Evolutionary conservation across 768 basidiomycete genomes (phyloP).

Genomic region (Trichaptum fuscoviolaceum): DNA sequence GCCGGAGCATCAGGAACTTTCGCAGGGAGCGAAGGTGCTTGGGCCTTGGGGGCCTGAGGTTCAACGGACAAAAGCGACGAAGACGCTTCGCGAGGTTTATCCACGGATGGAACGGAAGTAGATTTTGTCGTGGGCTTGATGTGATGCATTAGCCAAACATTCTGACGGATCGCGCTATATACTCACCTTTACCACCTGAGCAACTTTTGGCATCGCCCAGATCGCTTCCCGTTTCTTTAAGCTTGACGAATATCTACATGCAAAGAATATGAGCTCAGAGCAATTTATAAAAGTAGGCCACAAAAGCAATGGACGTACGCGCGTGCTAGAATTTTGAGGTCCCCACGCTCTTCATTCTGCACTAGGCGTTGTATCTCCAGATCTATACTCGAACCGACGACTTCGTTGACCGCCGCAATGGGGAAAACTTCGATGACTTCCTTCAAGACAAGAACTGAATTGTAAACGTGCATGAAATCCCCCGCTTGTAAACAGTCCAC

Average conservation of each 20-base stretch:
- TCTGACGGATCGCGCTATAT: background rate
- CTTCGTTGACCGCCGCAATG: constrained; percentile 47
- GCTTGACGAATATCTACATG: constrained; percentile 60
- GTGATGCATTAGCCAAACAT: constrained; percentile 18
- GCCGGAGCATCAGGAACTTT: constrained; percentile 28
- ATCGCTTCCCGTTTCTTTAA: constrained; percentile 67
- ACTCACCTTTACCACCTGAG: constrained; percentile 27
- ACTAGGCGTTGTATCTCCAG: constrained; percentile 60
- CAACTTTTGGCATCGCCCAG: constrained; percentile 35
- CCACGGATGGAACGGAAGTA: constrained; percentile 20
- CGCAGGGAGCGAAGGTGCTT: background rate
- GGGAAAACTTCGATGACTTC: constrained; percentile 91
- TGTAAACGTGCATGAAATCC: constrained; percentile 98
- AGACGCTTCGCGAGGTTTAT: constrained; percentile 28
- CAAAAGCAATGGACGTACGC: constrained; percentile 39
- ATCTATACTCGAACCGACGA: constrained; percentile 51
- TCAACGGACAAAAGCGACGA: constrained; percentile 36
- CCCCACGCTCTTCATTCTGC: constrained; percentile 75
- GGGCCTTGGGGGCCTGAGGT: background rate
- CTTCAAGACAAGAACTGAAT: constrained; percentile 89
- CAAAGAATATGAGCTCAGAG: background rate
- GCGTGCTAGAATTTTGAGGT: constrained; percentile 73
- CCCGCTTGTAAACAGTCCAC: constrained; percentile 75
- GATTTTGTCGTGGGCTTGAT: constrained; percentile 26
- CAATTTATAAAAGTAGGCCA: background rate